Conservation (phyloP, 2,329 filamentous ascomycete genomes). For the Curvularia sp. region DNA sequence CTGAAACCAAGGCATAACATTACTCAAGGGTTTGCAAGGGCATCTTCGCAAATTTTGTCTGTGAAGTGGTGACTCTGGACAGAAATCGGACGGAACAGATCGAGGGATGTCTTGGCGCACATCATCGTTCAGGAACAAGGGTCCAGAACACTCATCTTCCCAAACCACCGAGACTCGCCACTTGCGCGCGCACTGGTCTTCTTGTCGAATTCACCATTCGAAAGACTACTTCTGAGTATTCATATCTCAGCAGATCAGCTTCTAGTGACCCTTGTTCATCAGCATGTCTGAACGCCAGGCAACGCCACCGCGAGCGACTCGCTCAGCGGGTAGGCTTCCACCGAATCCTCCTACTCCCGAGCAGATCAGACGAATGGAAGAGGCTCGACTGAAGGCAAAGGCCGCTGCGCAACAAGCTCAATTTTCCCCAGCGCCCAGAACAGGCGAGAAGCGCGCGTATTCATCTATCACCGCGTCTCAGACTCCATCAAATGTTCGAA, state of each 20-base stretch:
- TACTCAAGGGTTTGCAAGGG: not conserved
- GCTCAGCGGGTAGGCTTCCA: constrained; percentile 51
- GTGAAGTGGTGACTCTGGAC: constrained; percentile 17
- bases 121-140: constrained; percentile 40
- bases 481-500: constrained; percentile 66
- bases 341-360: constrained; percentile 64
- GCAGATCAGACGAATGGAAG: constrained; percentile 72
- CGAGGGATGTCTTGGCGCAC: constrained; percentile 39
- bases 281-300: constrained; percentile 53
- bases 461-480: constrained; percentile 65
- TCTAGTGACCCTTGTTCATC: not conserved
- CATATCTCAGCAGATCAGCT: not conserved
- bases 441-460: constrained; percentile 75
- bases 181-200: constrained; percentile 10
- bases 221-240: not conserved
- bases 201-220: not conserved
- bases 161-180: constrained; percentile 23
- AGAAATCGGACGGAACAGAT: constrained; percentile 21
- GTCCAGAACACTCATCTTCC: constrained; percentile 22
- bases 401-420: constrained; percentile 66
- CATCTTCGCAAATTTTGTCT: constrained; percentile 8
- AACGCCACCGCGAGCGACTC: constrained; percentile 56
- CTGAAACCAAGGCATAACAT: not conserved
- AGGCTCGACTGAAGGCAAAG: constrained; percentile 87
- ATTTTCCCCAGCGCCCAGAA: constrained; percentile 37